Conservation (phyloP, 805 yeast species). For the Starmerella khaoyaiensis region DNA sequence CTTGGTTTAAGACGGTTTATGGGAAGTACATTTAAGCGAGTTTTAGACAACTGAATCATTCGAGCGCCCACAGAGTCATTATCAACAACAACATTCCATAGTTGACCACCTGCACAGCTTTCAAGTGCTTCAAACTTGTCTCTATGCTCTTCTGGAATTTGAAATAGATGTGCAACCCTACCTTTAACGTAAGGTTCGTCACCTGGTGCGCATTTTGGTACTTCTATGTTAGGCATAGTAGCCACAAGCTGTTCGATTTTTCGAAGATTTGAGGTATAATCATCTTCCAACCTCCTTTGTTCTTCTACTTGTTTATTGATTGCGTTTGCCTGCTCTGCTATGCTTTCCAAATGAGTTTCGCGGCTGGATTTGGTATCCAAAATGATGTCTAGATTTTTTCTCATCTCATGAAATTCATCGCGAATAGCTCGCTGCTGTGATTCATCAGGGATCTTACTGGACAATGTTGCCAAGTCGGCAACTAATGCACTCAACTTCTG, state of each 20-base stretch:
- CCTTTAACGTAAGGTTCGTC: conserved; percentile 52
- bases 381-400: too few relatives aligned
- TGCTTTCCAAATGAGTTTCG: neutral
- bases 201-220: conserved; percentile 36
- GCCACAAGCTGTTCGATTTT: conserved; percentile 10
- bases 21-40: conserved; percentile 85
- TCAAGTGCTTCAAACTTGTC: conserved; percentile 73
- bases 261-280: conserved; percentile 8
- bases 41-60: conserved; percentile 63
- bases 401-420: too few relatives aligned
- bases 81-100: conserved; percentile 85
- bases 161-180: conserved; percentile 74
- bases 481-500: neutral
- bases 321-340: conserved; percentile 1
- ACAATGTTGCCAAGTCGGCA: neutral
- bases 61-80: conserved; percentile 74
- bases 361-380: neutral
- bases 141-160: conserved; percentile 41
- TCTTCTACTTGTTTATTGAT: conserved; percentile 1
- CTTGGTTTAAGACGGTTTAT: conserved; percentile 67
- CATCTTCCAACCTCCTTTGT: conserved; percentile 6
- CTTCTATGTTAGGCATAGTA: conserved; percentile 11
- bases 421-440: neutral
- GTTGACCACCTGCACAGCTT: conserved; percentile 83
- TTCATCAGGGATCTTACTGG: neutral